Evolutionary conservation across 2,329 filamentous ascomycete genomes (phyloP), one percentile per base, ranked within the genome.

Genomic region (Neofusicoccum sp.): DNA sequence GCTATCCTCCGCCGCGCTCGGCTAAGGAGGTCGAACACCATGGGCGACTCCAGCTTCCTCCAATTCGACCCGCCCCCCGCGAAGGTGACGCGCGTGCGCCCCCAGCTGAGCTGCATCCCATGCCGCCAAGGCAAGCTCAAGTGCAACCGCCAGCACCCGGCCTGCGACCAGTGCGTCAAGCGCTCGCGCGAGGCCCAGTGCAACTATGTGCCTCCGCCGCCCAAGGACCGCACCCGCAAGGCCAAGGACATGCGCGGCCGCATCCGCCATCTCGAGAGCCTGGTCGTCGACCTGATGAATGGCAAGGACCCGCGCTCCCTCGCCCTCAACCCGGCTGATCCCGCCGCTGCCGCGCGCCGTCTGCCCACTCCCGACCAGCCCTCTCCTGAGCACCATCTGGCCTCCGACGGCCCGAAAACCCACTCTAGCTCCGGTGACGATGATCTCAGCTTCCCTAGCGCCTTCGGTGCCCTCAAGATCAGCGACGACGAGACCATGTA

Each of bases 91-190:
- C 43, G 59, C 26, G 59, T 61, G 40, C 59, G 59, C 24, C 66
- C 68, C 11, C 69, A 71, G 56, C 64, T 71, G 26, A 67, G 64
- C 44, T 71, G 69, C 51, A 66, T 63, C 20, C 68, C 68, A 8
- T 71, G 69, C 49, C 65, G 69, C 31, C 65, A 68, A 49, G 69
- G 69, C 12, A 71, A 71, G 58, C 65, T 75, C 57, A 74, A 73
- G 66, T 75, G 73, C 62, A 71, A 75, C 60, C 68, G 73, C 14
- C 69, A 71, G 48, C 69, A 73, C 48, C 73, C 73, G 48, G 73
- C 71, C 62, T 72, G 72, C n/a, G 71, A 73, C 48, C 69, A 72
- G 47, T 72, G 73, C 16, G 63, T 75, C 38, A 69, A 72, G 31
- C 62, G 72, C 6, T 73, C 73, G 6, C 73, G 72, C 64, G 69